Evolutionary conservation across 2,329 filamentous ascomycete genomes (phyloP).

Genomic region (Cytospora mali): DNA sequence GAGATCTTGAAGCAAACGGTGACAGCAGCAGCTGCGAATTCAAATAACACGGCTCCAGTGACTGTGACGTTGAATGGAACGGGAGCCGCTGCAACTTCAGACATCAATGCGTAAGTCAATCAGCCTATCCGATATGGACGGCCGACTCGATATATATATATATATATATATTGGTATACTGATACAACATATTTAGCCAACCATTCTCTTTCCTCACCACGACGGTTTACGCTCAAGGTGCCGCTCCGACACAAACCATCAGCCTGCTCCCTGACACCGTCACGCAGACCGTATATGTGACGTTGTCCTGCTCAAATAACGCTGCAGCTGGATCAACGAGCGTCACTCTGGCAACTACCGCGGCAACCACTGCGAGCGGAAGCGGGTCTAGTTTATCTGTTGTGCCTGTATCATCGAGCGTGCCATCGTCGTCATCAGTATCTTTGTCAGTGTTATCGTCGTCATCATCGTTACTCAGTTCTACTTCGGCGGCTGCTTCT

Average conservation of each 20-base stretch:
- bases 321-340: conserved; percentile 27
- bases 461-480: not conserved
- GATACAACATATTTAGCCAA: not conserved
- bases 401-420: not conserved
- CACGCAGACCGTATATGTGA: conserved; percentile 35
- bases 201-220: conserved; percentile 40
- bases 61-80: conserved; percentile 6
- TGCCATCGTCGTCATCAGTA: conserved; percentile 2
- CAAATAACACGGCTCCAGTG: not conserved
- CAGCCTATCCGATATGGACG: not conserved
- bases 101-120: conserved; percentile 20
- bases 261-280: conserved; percentile 39
- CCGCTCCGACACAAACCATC: conserved; percentile 39
- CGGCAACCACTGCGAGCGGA: conserved; percentile 3
- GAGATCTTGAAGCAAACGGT: conserved; percentile 12
- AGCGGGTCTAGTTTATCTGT: not conserved
- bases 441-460: no score
- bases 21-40: conserved; percentile 5
- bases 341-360: conserved; percentile 15
- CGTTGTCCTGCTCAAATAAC: conserved; percentile 28
- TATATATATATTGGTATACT: not conserved
- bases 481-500: not conserved
- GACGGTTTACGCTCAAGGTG: conserved; percentile 39
- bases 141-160: not conserved
- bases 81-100: conserved; percentile 28